A percentile compares a stretch with the other conserved stretches of the same genome.
phyloP scores from a whole-genome alignment of 495 filamentous ascomycete species.

The Aspergillus conjunctus region DNA sequence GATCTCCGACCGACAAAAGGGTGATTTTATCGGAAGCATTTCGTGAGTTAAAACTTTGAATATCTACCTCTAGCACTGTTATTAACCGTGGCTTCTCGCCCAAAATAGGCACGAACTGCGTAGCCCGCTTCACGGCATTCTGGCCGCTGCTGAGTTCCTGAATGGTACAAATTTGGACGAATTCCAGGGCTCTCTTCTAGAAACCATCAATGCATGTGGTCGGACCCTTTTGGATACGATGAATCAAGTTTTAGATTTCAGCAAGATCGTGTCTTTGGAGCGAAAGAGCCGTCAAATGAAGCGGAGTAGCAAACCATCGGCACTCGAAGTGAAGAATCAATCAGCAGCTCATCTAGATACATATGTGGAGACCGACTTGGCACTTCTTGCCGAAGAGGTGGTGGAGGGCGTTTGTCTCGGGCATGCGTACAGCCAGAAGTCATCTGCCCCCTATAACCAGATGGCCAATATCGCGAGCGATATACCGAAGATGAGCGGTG shows the following conservation, averaged over 20 bases:
- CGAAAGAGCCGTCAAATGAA: constrained; percentile 46
- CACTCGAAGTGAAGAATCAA: constrained; percentile 35
- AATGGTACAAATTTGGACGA: constrained; percentile 49
- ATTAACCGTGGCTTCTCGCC: background rate
- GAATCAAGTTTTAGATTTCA: constrained; percentile 74
- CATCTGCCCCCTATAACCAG: constrained; percentile 31
- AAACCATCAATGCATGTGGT: constrained; percentile 74
- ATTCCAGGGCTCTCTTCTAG: constrained; percentile 65
- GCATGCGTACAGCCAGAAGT: constrained; percentile 43
- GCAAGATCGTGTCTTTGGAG: constrained; percentile 64
- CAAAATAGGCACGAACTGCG: constrained; percentile 68
- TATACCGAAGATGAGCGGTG: constrained; percentile 8
- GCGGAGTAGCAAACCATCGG: constrained; percentile 31
- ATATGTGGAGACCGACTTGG: constrained; percentile 47
- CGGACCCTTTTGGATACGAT: constrained; percentile 78
- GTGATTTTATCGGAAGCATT: constrained; percentile 76
- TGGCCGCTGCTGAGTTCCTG: constrained; percentile 70
- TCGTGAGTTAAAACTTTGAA: constrained; percentile 42
- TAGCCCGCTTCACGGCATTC: constrained; percentile 74
- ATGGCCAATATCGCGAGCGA: constrained; percentile 25
- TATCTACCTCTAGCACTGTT: constrained; percentile 30
- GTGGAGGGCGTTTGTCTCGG: constrained; percentile 58
- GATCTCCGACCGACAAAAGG: constrained; percentile 63
- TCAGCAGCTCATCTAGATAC: constrained; percentile 47
- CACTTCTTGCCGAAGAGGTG: constrained; percentile 51